A percentile compares a stretch with the other conserved stretches of the same genome.
phyloP scores from a whole-genome alignment of 2,329 filamentous ascomycete species.

The Orbilia ellipsospora region DNA sequence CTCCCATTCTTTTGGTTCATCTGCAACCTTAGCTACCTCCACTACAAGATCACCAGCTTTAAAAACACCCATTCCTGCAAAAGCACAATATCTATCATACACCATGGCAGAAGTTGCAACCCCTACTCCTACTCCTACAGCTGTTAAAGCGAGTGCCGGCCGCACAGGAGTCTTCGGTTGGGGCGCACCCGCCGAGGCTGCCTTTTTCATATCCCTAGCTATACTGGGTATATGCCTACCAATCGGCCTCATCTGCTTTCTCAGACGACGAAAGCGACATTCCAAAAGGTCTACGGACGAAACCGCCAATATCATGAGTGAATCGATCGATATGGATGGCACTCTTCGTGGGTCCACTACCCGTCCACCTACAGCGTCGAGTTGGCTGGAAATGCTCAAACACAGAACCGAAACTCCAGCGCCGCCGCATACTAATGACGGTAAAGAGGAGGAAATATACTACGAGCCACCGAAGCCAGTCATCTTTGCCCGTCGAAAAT shows the following conservation, averaged over 20 bases:
- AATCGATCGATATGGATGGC: slow-evolving; percentile 29
- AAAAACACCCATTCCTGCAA: slow-evolving; percentile 45
- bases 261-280: slow-evolving; percentile 28
- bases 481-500: slow-evolving; percentile 40
- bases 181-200: slow-evolving; percentile 32
- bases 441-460: slow-evolving; percentile 19
- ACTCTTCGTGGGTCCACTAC: slow-evolving; percentile 34
- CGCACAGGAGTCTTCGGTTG: slow-evolving; percentile 37
- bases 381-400: slow-evolving; percentile 53
- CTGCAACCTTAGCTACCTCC: slow-evolving; percentile 3
- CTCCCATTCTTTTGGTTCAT: slow-evolving; percentile 38
- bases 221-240: slow-evolving; percentile 35
- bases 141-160: not conserved
- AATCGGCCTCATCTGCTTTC: slow-evolving; percentile 28
- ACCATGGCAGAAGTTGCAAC: slow-evolving; percentile 23
- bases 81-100: slow-evolving; percentile 25
- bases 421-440: slow-evolving; percentile 39
- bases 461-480: slow-evolving; percentile 49
- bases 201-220: slow-evolving; percentile 45
- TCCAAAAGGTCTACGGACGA: slow-evolving; percentile 14
- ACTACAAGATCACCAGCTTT: slow-evolving; percentile 10
- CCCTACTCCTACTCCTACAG: slow-evolving; percentile 18
- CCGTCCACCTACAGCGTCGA: slow-evolving; percentile 49
- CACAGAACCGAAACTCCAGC: slow-evolving; percentile 47
- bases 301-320: not conserved